Conservation (phyloP, 768 basidiomycete genomes). For the Rhizopogon roseolus region DNA sequence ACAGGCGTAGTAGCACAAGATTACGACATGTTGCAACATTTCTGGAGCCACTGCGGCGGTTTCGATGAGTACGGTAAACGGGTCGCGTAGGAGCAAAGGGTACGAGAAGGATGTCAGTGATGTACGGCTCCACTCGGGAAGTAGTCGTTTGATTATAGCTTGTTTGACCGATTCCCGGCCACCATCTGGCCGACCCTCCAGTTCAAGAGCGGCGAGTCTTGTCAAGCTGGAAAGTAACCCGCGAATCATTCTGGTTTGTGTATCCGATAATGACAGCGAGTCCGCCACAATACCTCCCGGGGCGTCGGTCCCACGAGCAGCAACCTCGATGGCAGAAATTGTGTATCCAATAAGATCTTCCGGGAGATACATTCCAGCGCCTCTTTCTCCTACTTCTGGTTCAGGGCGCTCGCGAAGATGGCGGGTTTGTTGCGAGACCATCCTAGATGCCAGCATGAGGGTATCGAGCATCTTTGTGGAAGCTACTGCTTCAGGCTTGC, state of each 20-base stretch:
- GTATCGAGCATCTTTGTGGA: slow-evolving; percentile 83
- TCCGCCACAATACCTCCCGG: slow-evolving; percentile 58
- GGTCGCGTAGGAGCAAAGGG: slow-evolving; percentile 85
- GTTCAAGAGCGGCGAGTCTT: slow-evolving; percentile 61
- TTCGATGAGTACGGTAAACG: slow-evolving; percentile 86
- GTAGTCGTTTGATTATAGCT: slow-evolving; percentile 81
- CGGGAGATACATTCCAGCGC: slow-evolving; percentile 84
- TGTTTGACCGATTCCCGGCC: slow-evolving; percentile 75
- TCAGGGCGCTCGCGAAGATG: slow-evolving; percentile 76
- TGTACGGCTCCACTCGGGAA: slow-evolving; percentile 90
- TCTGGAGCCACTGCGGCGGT: slow-evolving; percentile 87
- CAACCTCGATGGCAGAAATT: slow-evolving; percentile 73
- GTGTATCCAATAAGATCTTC: slow-evolving; percentile 92
- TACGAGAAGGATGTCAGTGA: slow-evolving; percentile 79
- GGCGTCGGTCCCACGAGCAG: slow-evolving; percentile 62
- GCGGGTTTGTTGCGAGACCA: slow-evolving; percentile 78
- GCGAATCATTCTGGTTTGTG: slow-evolving; percentile 72
- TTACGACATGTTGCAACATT: slow-evolving; percentile 83
- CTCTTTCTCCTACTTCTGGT: slow-evolving; percentile 68
- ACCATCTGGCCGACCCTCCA: slow-evolving; percentile 67
- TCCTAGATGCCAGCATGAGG: slow-evolving; percentile 71
- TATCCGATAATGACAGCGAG: slow-evolving; percentile 57
- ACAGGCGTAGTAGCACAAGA: slow-evolving; percentile 86
- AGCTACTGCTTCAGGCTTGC: slow-evolving; percentile 51
- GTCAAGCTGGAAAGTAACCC: slow-evolving; percentile 69